Evolutionary conservation across 352 stramenopile species (phyloP), one percentile per base, ranked within the genome.

Genomic region (Globisporangium nunn): DNA sequence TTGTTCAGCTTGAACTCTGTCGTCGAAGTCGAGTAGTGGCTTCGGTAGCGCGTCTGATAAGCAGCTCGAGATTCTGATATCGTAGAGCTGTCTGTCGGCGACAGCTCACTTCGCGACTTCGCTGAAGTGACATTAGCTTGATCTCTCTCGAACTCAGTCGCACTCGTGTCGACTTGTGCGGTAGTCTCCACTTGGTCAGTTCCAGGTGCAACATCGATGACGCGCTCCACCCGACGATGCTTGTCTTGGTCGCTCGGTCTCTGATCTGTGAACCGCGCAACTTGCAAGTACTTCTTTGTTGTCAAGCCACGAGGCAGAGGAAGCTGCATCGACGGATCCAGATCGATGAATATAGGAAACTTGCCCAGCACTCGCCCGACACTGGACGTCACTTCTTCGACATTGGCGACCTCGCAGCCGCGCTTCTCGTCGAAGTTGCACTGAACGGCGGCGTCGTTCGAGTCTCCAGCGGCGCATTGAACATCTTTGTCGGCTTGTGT

Each of bases 341-440:
- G 46, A 12, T 79, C 68, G 3, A 77, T 48, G 52, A 63, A 78
- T 23, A 76, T 56, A 0, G 72, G 70, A 44, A 62, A 81, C 15
- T 66, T 79, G 49, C 18, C 10, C 2, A 64, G 29, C 12, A 64
- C 6, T 3, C 10, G 29, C 15, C 29, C 35, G 7, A 18, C 4
- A 3, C 7, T 17, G 8, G 6, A 4, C 4, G 12, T 3, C 50
- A n/a, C 15, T 35, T 15, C 41, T 1, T 51, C 43, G 4, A 6
- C 6, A 0, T 1, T 57, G n/a, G 1, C 18, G 5, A 17, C 4
- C 1, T 47, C 23, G 2, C 4, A n/a, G 10, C 5, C 0, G 0
- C 4, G 12, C 18, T 41, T 44, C 33, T 31, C 11, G 12, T 47
- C 18, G 8, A 62, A 39, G 2, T 12, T 15, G 18, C 58, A 56